Base-by-base conservation (phyloP, 192 early-diverging fungal genomes). In the Phlyctochytrium planicorne region DNA sequence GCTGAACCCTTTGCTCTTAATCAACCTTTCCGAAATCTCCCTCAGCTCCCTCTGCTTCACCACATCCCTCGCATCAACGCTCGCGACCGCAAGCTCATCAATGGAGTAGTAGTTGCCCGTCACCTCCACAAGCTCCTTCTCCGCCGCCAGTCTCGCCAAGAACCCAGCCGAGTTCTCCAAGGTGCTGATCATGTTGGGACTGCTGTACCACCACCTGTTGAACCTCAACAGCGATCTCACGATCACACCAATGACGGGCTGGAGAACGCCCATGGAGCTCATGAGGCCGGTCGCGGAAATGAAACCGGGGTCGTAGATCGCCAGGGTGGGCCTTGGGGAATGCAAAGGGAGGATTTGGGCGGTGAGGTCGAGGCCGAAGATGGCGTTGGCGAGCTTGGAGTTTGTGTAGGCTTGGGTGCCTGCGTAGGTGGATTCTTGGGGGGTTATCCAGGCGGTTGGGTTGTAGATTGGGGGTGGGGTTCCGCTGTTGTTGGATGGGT, bases 231-330 rank as follows among this genome's bases (percentile, higher is more conserved):
- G 31, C 30, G 50, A 30, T 32, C 56, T 34, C 52, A 66, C 33
- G 3, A 59, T 30, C 12, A 52, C 1, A 23, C 34, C 56, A 2
- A 52, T 2, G 14, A 66, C 52, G 25, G 64, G 64, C 53, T 66
- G 64, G 2, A 66, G 1, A 10, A 66, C 27, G 1, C 64, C 64
- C 2, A 66, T 16, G 2, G 3, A 34, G 24, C 37, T 23, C 64
- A 66, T 29, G 2, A 67, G 40, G 3, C 66, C 66, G 56, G 66
- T 67, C n/a, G 52, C 66, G 2, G 52, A 50, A 67, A 67, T 67
- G 31, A 67, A 67, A 27, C 66, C 66, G 17, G 66, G 66, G 34
- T 59, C 66, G 27, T 67, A 67, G 34, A 30, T 67, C 3, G 55
- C 40, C 2, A 67, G 35, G 2, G 50, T 33, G 40, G 40, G 40